Base-by-base conservation (phyloP, 2,329 filamentous ascomycete species). In the Pseudogymnoascus sp. region DNA sequence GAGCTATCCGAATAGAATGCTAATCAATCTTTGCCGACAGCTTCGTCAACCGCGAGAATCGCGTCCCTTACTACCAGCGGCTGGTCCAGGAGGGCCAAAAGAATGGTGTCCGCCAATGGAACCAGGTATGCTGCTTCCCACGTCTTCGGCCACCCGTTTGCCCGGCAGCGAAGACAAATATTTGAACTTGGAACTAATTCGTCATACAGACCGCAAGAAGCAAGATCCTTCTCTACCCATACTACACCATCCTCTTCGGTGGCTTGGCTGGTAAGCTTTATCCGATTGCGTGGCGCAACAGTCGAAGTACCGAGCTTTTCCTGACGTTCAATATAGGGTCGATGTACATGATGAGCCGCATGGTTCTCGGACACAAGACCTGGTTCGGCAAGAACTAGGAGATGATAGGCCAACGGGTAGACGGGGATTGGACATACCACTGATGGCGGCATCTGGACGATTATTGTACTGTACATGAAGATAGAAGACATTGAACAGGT, bases 281-380 rank as follows among this genome's bases (percentile, higher is more conserved):
- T 49, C 49, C 16, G 12, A 35, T 33, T 55, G 18, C n/a, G 33
- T 52, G 25, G 11, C 38, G 11, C 35, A 31, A 41, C 18, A 18
- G 33, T 59, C 6, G 41, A 43, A 9, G 8, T 33, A 52, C 59
- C 23, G 40, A 14, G 28, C 16, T 4, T 52, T 37, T 62, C 31
- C 45, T 62, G 21, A 60, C 11, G 35, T 16, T 45, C 16, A 3
- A 59, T 41, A 58, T 63, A 79, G 78, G 73, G 62, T 73, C 75
- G 67, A 78, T 90, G 77, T 93, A 89, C 80, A 88, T 87, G 79
- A 87, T 89, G 80, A 78, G 81, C 75, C 88, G 90, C 74, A 86
- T 89, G 80, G 79, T 89, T 67, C 74, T 87, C 66, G 90, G 90
- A 72, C 85, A 93, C 82, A 93, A 91, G 84, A 90, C 87, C 66